These are phyloP conservation scores for Cinchona pubescens DNA, from an alignment of 257 asterid species.

Conservation along the genomic window DNA sequence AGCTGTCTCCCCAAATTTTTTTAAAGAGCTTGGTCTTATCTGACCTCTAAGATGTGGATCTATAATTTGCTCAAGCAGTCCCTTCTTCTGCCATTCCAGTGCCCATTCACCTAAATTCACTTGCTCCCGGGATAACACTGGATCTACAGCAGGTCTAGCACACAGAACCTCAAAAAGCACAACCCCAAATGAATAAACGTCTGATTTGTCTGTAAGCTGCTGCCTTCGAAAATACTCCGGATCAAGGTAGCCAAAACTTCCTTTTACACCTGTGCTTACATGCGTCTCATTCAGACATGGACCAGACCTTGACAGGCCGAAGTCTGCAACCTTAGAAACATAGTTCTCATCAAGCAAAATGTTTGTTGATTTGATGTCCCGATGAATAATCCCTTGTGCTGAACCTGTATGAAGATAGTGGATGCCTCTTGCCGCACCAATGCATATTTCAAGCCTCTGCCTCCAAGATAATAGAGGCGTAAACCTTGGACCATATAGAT, in stretches of 20 bases:
- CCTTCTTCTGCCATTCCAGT: constrained; percentile 8
- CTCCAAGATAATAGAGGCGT: constrained; percentile 19
- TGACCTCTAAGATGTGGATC: constrained; percentile 13
- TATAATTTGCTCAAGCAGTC: constrained; percentile 12
- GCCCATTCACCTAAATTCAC: constrained; percentile 18
- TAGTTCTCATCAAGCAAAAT: constrained; percentile 22
- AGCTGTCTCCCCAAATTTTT: constrained; percentile 11
- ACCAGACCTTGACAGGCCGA: constrained; percentile 18
- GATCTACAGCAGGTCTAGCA: constrained; percentile 14
- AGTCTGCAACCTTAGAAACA: constrained; percentile 15
- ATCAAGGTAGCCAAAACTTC: constrained; percentile 21
- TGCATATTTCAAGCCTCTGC: constrained; percentile 24
- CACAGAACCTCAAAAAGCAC: constrained; percentile 17
- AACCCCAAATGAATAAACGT: constrained; percentile 15
- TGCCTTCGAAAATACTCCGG: constrained; percentile 17
- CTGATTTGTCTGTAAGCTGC: constrained; percentile 16
- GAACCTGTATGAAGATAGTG: constrained; percentile 26
- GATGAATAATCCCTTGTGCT: constrained; percentile 19
- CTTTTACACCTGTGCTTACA: constrained; percentile 21
- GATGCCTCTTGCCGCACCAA: constrained; percentile 27
- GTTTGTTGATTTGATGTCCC: constrained; percentile 27
- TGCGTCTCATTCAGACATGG: constrained; percentile 14
- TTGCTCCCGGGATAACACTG: constrained; percentile 6
- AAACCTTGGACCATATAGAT: constrained; percentile 5
- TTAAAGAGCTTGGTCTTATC: constrained; percentile 4